Evolutionary conservation across 257 asterid species (phyloP).

Genomic region (Solanum gracilifrons): DNA sequence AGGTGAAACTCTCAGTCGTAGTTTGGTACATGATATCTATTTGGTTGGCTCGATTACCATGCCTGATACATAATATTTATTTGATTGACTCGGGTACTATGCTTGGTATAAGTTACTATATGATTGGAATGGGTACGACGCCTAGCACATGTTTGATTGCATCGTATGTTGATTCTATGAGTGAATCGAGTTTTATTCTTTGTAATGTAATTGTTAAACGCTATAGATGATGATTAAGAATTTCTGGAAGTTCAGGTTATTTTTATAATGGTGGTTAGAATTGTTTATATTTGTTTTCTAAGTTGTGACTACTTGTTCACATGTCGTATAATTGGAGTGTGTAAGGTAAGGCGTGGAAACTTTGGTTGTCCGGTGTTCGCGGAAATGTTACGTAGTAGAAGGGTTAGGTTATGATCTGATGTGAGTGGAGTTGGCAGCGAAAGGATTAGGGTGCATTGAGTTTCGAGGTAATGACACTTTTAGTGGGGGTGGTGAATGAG

Average conservation of each 20-base stretch:
- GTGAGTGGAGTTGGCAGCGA: neutral
- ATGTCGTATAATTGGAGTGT: neutral
- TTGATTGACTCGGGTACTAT: neutral
- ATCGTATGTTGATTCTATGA: neutral
- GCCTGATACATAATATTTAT: no score
- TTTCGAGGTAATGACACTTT: no score
- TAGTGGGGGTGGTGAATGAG: no score
- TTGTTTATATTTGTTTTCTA: neutral
- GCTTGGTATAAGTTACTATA: neutral
- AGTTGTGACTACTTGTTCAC: neutral
- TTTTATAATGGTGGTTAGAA: neutral
- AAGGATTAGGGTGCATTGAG: neutral
- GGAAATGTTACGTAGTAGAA: no score
- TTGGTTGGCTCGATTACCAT: no score
- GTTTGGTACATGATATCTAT: no score
- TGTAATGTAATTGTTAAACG: neutral
- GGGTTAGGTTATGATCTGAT: no score
- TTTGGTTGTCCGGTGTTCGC: no score
- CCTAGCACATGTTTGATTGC: no score
- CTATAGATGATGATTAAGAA: neutral
- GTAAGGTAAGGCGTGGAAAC: neutral
- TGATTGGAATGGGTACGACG: neutral
- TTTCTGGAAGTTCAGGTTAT: neutral
- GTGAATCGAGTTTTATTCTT: no score
- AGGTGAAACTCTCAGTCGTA: no score